These are phyloP conservation scores for Cicer arietinum DNA, from an alignment of 306 rosid species.

Conservation along the genomic window DNA sequence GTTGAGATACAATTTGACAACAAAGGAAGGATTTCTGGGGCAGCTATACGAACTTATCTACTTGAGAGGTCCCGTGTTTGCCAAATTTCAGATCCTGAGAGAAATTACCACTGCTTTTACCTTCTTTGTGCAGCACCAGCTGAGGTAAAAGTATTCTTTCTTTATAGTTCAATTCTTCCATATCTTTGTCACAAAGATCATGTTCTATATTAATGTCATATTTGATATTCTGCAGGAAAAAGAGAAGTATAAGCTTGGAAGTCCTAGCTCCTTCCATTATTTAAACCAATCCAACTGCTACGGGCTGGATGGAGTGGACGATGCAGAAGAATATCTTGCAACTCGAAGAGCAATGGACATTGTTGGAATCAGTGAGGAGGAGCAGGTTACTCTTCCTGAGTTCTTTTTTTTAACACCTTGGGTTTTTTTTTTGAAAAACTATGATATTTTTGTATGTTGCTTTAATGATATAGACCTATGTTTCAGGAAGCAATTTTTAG, in stretches of 20 bases:
- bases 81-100: conserved; percentile 95
- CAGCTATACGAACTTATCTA: conserved; percentile 92
- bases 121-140: conserved; percentile 97
- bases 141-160: conserved; percentile 66
- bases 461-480: conserved; percentile 43
- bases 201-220: conserved; percentile 27
- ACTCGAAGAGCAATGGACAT: conserved; percentile 99
- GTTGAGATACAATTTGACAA: conserved; percentile 99
- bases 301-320: conserved; percentile 91
- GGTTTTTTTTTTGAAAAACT: not conserved
- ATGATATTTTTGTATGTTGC: not conserved
- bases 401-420: conserved; percentile 31
- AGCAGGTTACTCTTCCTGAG: conserved; percentile 68
- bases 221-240: conserved; percentile 62
- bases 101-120: conserved; percentile 99
- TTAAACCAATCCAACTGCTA: conserved; percentile 88
- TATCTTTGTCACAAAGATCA: conserved; percentile 26
- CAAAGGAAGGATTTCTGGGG: conserved; percentile 99
- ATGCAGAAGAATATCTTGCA: conserved; percentile 87
- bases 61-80: conserved; percentile 99
- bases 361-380: conserved; percentile 97
- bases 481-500: conserved; percentile 94
- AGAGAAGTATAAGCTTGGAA: conserved; percentile 82
- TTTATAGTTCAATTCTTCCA: conserved; percentile 38
- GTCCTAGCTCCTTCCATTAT: conserved; percentile 91